phyloP scores from a whole-genome alignment of 1,284 basidiomycete genomes.

The Ustilago sp. region DNA sequence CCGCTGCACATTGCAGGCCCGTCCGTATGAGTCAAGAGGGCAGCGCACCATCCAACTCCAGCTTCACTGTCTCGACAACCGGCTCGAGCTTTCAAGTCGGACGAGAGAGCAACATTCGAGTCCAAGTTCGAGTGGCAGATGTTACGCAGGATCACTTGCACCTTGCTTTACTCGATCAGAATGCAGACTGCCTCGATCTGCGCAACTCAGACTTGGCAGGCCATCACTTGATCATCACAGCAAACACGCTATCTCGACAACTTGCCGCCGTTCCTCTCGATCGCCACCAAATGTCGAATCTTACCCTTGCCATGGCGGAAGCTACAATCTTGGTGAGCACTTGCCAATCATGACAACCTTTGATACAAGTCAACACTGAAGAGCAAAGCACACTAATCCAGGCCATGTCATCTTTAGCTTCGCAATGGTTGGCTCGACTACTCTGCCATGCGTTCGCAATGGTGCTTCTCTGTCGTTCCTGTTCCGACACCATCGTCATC shows the following conservation, averaged over 20 bases:
- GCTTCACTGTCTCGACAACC: neutral
- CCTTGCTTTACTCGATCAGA: neutral
- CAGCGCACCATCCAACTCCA: neutral
- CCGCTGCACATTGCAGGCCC: neutral
- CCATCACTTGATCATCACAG: constrained; percentile 9
- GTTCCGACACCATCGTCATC: neutral
- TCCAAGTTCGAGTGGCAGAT: neutral
- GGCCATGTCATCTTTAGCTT: constrained; percentile 9
- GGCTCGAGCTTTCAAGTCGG: neutral
- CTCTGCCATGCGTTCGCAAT: constrained; percentile 2
- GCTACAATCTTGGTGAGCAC: constrained; percentile 21
- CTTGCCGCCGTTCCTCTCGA: neutral
- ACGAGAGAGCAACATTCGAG: neutral
- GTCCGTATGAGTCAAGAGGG: neutral
- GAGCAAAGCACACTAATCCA: neutral
- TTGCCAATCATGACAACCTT: neutral
- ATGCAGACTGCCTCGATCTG: neutral
- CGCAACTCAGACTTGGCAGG: neutral
- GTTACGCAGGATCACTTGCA: neutral
- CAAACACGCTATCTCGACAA: neutral
- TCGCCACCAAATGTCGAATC: constrained; percentile 8
- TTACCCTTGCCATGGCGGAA: constrained; percentile 4
- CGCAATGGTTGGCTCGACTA: constrained; percentile 25
- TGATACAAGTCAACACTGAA: neutral
- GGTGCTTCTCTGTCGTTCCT: neutral